Conservation (phyloP, 2,329 filamentous ascomycete genomes). For the Monosporascus sp. region DNA sequence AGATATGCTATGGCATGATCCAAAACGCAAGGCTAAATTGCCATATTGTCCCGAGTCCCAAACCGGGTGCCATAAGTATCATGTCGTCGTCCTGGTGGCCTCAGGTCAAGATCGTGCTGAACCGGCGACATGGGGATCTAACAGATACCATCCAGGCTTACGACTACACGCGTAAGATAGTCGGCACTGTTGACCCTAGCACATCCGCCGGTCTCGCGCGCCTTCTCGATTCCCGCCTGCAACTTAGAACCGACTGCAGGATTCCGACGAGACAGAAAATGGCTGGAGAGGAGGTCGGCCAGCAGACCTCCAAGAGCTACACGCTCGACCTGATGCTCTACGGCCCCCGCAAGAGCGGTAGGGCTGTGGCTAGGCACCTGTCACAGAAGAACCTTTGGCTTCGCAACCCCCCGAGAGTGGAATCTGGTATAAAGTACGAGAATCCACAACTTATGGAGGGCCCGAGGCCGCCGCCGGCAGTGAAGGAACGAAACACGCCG, state of each 20-base stretch:
- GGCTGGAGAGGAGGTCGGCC: constrained; percentile 59
- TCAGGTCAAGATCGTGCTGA: constrained; percentile 66
- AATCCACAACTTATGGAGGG: constrained; percentile 66
- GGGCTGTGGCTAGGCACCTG: constrained; percentile 62
- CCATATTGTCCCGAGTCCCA: constrained; percentile 62
- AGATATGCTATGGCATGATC: constrained; percentile 77
- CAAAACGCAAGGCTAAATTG: constrained; percentile 63
- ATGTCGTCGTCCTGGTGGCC: constrained; percentile 61
- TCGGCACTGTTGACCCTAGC: constrained; percentile 68
- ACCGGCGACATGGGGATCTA: constrained; percentile 49
- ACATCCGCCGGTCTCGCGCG: constrained; percentile 64
- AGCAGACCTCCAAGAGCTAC: constrained; percentile 54
- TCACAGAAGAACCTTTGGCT: constrained; percentile 63
- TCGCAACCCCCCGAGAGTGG: constrained; percentile 57
- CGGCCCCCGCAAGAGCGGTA: constrained; percentile 62
- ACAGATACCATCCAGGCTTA: constrained; percentile 63
- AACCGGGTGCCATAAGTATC: constrained; percentile 54
- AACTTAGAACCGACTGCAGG: constrained; percentile 66
- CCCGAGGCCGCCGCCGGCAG: constrained; percentile 33
- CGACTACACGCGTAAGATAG: constrained; percentile 65
- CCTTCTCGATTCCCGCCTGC: constrained; percentile 62
- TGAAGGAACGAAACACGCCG: constrained; percentile 21
- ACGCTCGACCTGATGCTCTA: constrained; percentile 72
- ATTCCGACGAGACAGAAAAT: constrained; percentile 62
- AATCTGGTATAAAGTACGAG: constrained; percentile 62